Base-by-base conservation (phyloP, 2,329 filamentous ascomycete species). In the Aspergillus floridensis region DNA sequence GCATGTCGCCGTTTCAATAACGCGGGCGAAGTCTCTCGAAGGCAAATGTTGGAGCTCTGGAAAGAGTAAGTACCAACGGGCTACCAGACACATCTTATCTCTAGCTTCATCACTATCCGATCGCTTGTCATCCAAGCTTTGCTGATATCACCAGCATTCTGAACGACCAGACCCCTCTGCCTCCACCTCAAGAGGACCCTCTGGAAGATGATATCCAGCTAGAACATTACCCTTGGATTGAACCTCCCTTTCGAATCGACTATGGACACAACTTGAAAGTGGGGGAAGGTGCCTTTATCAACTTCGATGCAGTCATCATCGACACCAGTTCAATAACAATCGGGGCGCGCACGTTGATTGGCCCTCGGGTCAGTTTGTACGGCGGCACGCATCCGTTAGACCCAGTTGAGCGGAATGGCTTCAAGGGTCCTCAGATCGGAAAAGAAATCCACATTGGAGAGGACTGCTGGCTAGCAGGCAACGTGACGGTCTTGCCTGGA, bases 381-480 rank as follows among this genome's bases (percentile, higher is more conserved):
- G 85, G 85, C 44, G 92, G 85, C 1, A 87, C 84, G 0, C 92
- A 96, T 74, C 91, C 92, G 1, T 76, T 92, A 0, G 90, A 96
- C 66, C 90, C 90, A 0, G 81, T 81, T 0, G 65, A 93, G 5
- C 85, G 92, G 31, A 88, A 93, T 68, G 91, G 92, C 0, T 87
- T 83, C 0, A 80, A 84, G 14, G 92, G 92, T 0, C 91, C 91
- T 0, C 92, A 96, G 73, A 69, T 78, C 8, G 92, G 91, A 0
- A 86, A 84, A 65, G 84, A 89, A 10, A 90, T 96, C 62, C 82
- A 80, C 35, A 86, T 96, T 56, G 91, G 88, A 0, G 88, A 92
- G 64, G 92, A 96, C 77, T 90, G 90, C 75, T 92, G 90, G 90
- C 76, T 93, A 31, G 90, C 88, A 1, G 89, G 89, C 0, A 88